These are phyloP conservation scores for Eimeria necatrix DNA, from an alignment of 169 alveolate species.

Conservation along the genomic window DNA sequence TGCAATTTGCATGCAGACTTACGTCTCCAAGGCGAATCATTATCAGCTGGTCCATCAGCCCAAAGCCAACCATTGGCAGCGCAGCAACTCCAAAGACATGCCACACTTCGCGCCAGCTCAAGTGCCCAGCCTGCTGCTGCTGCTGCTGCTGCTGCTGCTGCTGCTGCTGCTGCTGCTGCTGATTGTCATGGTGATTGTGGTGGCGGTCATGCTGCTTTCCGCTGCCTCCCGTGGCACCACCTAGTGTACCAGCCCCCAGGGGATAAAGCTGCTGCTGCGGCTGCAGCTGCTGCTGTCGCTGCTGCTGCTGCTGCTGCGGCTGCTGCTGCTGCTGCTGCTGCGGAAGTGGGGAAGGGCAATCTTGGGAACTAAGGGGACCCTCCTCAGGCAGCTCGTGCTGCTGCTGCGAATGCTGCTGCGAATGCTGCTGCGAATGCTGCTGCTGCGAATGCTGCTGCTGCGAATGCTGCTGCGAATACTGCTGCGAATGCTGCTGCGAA, in stretches of 20 bases:
- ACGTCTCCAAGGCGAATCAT: constrained; percentile 83
- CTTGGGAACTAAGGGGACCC: too few relatives aligned
- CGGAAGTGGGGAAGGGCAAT: too few relatives aligned
- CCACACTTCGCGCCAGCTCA: constrained; percentile 29
- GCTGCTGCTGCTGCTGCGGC: background rate
- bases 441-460: background rate
- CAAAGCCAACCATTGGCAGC: constrained; percentile 83
- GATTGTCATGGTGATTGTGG: background rate
- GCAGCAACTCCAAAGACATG: constrained; percentile 79
- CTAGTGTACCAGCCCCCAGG: too few relatives aligned
- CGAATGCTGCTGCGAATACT: too few relatives aligned
- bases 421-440: background rate
- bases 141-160: constrained; percentile 25
- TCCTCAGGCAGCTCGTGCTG: background rate
- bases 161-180: constrained; percentile 18
- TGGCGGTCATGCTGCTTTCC: constrained; percentile 4
- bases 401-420: constrained; percentile 18
- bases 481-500: background rate
- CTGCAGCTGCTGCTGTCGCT: background rate
- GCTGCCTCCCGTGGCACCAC: constrained; percentile 7
- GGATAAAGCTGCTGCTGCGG: constrained; percentile 18
- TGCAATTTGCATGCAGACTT: background rate
- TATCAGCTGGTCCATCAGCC: constrained; percentile 83
- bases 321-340: too few relatives aligned
- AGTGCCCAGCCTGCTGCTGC: background rate